Percentiles rank a stretch among this genome's conserved stretches.
phyloP scores from a whole-genome alignment of 2,329 filamentous ascomycete species.

The Trichophyton schoenleinii region DNA sequence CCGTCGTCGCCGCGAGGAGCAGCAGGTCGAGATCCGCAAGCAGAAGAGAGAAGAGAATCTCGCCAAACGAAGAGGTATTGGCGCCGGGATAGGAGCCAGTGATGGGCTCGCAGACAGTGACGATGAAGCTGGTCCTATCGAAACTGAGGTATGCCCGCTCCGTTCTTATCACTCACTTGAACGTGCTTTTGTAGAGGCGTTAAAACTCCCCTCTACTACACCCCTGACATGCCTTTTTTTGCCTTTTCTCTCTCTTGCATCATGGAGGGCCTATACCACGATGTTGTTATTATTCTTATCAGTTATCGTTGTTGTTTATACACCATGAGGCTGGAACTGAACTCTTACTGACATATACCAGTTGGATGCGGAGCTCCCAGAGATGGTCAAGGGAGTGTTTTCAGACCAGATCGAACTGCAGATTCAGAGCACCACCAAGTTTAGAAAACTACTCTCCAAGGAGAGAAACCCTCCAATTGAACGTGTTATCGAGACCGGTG shows the following conservation, averaged over 20 bases:
- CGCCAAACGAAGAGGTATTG: slow-evolving; percentile 92
- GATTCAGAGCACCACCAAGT: slow-evolving; percentile 95
- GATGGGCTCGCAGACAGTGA: slow-evolving; percentile 86
- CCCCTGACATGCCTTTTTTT: background rate
- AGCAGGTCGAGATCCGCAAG: slow-evolving; percentile 98
- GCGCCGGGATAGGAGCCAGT: slow-evolving; percentile 45
- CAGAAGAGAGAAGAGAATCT: slow-evolving; percentile 98
- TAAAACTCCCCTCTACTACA: background rate
- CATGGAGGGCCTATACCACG: background rate
- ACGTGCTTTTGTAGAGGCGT: background rate
- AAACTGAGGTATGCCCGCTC: slow-evolving; percentile 73
- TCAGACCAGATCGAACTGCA: slow-evolving; percentile 97
- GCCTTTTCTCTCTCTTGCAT: too few relatives aligned
- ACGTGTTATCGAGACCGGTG: slow-evolving; percentile 97
- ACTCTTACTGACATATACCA: slow-evolving; percentile 27
- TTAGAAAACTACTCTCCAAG: slow-evolving; percentile 94
- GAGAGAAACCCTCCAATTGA: slow-evolving; percentile 98
- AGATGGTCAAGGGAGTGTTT: slow-evolving; percentile 97
- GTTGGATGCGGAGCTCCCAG: slow-evolving; percentile 94
- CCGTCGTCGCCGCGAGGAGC: slow-evolving; percentile 92
- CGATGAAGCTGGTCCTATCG: slow-evolving; percentile 87
- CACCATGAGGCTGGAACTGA: too few relatives aligned
- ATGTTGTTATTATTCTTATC: background rate
- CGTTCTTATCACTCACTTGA: background rate
- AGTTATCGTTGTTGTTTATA: background rate